Evolutionary conservation across 2,329 filamentous ascomycete genomes (phyloP), one percentile per base, ranked within the genome.

Genomic region (Lachnellula cervina): DNA sequence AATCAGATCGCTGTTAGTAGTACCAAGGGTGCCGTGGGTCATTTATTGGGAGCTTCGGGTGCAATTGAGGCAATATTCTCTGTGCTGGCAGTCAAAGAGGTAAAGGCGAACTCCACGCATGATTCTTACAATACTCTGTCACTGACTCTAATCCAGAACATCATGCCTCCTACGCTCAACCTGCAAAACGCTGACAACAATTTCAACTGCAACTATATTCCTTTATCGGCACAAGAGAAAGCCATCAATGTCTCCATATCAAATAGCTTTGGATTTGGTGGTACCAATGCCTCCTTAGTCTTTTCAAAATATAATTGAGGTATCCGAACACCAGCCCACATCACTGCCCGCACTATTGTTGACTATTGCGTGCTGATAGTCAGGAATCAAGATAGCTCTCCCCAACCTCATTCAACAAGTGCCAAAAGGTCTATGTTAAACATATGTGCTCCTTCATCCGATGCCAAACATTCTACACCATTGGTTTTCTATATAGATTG

Each of bases 261-360:
- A 3, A 99, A 99, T 68, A 97, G 93, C 70, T 99, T 99, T 74
- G 94, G 94, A 0, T 99, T 99, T 74, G 94, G 94, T 11, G 94
- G 94, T 16, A 97, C 93, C 1, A 99, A 99, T 74, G 92, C 93
- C 43, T 91, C 85, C 52, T 75, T 99, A 38, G 91, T 91, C 51
- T 93, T 97, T 54, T 67, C 67, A 21, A 70, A 69, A 60, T 67
- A 67, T 43, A 53, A 40, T 51, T 64, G 42, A 61, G 25, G 17
- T 40, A 40, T 40, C n/a, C 16, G 5, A 40, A 40, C 17, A 40
- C 16, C 16, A 6, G 17, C 6, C 37, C n/a, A 32, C 9, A 11
- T 32, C 9, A 32, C 28, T 9, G 28, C 4, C 2, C 8, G 9
- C 9, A 32, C 28, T 7, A 28, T n/a, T 38, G 14, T 8, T 16